These are phyloP conservation scores for Scutellaria baicalensis DNA, from an alignment of 257 asterid species.

Conservation along the genomic window DNA sequence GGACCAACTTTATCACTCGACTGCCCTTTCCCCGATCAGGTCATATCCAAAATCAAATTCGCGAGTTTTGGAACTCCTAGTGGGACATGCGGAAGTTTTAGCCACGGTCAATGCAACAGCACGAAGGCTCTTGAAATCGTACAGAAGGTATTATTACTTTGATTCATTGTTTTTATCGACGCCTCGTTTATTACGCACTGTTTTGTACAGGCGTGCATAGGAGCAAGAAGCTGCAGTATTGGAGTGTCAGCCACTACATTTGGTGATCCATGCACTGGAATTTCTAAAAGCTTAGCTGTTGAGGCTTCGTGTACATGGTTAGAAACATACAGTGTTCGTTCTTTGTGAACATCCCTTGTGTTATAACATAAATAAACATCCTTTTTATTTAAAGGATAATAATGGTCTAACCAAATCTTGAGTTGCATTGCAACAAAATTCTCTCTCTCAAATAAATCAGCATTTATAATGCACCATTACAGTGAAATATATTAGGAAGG, in stretches of 20 bases:
- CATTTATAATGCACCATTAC: too few species aligned
- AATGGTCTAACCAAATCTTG: background rate
- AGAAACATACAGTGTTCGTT: background rate
- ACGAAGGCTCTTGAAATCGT: slow-evolving; percentile 36
- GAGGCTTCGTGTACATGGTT: slow-evolving; percentile 55
- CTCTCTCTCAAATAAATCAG: background rate
- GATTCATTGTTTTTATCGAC: background rate
- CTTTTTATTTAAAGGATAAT: background rate
- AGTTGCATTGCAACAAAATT: background rate
- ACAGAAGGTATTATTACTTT: slow-evolving; percentile 35
- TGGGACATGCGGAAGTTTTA: slow-evolving; percentile 68
- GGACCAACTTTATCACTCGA: slow-evolving; percentile 40
- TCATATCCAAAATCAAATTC: slow-evolving; percentile 57
- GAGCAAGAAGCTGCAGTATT: slow-evolving; percentile 46
- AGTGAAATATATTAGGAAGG: too few species aligned
- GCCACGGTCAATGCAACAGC: slow-evolving; percentile 68
- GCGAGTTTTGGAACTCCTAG: slow-evolving; percentile 84
- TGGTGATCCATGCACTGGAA: slow-evolving; percentile 64
- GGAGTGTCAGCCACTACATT: slow-evolving; percentile 39
- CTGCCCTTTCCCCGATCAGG: slow-evolving; percentile 58
- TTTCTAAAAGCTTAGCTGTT: slow-evolving; percentile 59
- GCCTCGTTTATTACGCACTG: background rate
- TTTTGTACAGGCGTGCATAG: slow-evolving; percentile 57
- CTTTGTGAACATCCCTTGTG: background rate
- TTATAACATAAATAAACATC: background rate